Evolutionary conservation across 1,139 yeast species (phyloP).

Genomic region (Yamadazyma dushanensis): DNA sequence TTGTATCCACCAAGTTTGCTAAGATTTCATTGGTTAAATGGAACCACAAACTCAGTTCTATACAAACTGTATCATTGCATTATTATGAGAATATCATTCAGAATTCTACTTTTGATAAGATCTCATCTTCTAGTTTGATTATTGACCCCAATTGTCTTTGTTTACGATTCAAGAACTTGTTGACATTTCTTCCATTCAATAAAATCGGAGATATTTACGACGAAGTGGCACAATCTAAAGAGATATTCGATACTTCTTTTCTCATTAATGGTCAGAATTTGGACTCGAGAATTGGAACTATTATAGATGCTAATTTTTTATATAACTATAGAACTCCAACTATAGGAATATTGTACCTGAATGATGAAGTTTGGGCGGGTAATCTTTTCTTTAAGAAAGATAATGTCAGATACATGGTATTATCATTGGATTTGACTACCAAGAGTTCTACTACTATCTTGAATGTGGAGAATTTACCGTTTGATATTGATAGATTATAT

Average conservation of each 20-base stretch:
- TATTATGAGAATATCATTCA: constrained; percentile 75
- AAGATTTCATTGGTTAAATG: constrained; percentile 76
- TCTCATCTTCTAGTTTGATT: constrained; percentile 49
- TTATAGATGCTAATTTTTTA: constrained; percentile 68
- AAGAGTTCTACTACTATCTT: constrained; percentile 67
- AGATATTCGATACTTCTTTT: constrained; percentile 50
- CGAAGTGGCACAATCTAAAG: constrained; percentile 20
- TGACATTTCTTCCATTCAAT: constrained; percentile 73
- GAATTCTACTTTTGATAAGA: constrained; percentile 48
- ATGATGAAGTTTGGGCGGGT: constrained; percentile 76
- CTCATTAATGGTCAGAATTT: constrained; percentile 58
- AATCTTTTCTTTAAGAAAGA: constrained; percentile 61
- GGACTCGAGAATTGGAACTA: constrained; percentile 55
- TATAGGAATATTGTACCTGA: constrained; percentile 66
- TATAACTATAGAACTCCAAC: constrained; percentile 80
- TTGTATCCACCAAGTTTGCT: constrained; percentile 72
- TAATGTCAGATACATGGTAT: constrained; percentile 57
- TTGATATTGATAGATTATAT: constrained; percentile 64
- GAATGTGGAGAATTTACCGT: constrained; percentile 67
- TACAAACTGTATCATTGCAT: constrained; percentile 79
- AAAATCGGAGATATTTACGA: constrained; percentile 34
- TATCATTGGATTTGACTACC: constrained; percentile 66
- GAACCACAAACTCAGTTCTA: constrained; percentile 52
- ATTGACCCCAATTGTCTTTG: constrained; percentile 72
- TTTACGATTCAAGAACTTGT: constrained; percentile 65